Percentiles rank a stretch among this genome's conserved stretches.
These are phyloP conservation scores for Fagus crenata DNA, from an alignment of 306 rosid species.

Conservation along the genomic window DNA sequence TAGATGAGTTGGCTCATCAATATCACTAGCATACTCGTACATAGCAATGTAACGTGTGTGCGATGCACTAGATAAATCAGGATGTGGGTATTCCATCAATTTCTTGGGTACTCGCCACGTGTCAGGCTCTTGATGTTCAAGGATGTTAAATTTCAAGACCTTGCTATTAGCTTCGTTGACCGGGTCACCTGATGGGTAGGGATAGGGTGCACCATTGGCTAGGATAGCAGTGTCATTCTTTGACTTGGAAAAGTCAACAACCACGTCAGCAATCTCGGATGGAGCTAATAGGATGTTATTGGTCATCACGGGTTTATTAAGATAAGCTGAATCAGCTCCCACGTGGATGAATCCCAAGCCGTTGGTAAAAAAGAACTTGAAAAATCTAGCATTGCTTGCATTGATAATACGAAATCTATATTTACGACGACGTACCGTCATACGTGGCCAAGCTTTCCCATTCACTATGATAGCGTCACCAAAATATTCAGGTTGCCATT, in stretches of 20 bases:
- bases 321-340: slow-evolving; percentile 45
- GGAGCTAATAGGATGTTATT: slow-evolving; percentile 42
- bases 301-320: slow-evolving; percentile 30
- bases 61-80: slow-evolving; percentile 28
- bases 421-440: slow-evolving; percentile 50
- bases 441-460: slow-evolving; percentile 53
- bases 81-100: slow-evolving; percentile 38
- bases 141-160: slow-evolving; percentile 41
- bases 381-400: slow-evolving; percentile 56
- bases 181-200: slow-evolving; percentile 50
- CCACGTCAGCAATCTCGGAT: slow-evolving; percentile 58
- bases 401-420: slow-evolving; percentile 53
- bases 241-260: slow-evolving; percentile 47
- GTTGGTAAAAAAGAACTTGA: slow-evolving; percentile 45
- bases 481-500: slow-evolving; percentile 59
- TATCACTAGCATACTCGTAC: slow-evolving; percentile 47
- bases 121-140: slow-evolving; percentile 20
- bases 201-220: slow-evolving; percentile 49
- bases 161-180: slow-evolving; percentile 41
- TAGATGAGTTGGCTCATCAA: slow-evolving; percentile 43
- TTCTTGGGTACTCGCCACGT: slow-evolving; percentile 23
- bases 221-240: slow-evolving; percentile 23
- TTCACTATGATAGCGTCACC: slow-evolving; percentile 52
- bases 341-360: slow-evolving; percentile 41
- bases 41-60: slow-evolving; percentile 41